These are phyloP conservation scores for Bromus sterilis DNA, from an alignment of 176 grass and related monocot species.

Conservation along the genomic window DNA sequence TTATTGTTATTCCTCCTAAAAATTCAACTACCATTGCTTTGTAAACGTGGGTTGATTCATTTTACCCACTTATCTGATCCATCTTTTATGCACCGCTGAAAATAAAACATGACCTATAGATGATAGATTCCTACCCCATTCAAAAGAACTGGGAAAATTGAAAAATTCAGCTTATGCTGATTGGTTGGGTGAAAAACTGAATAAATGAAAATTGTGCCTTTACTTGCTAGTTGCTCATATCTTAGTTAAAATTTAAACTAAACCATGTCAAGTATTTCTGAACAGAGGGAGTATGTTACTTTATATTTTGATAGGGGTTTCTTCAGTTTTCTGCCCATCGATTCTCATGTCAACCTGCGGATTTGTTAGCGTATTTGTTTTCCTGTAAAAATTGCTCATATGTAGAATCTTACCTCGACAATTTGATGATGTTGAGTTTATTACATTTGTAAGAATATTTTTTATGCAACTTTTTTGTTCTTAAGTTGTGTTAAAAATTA, in stretches of 20 bases:
- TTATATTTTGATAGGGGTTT: not conserved
- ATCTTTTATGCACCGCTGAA: not conserved
- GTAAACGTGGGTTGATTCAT: not conserved
- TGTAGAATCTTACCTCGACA: not conserved
- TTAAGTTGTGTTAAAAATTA: not conserved
- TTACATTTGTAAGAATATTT: not conserved
- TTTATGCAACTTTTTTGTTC: not conserved
- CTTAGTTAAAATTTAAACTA: too few species aligned
- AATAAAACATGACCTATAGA: not conserved
- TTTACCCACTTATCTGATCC: not conserved
- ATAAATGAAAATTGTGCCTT: not conserved
- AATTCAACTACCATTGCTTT: not conserved
- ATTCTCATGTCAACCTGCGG: not conserved
- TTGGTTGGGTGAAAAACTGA: not conserved
- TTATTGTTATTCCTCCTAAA: not conserved
- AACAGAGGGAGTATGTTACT: too few species aligned
- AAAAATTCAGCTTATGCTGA: not conserved
- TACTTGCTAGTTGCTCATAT: not conserved
- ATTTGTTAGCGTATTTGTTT: not conserved
- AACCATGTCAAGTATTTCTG: too few species aligned
- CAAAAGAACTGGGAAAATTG: not conserved
- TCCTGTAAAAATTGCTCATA: not conserved
- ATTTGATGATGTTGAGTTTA: not conserved
- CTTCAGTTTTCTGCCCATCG: not conserved
- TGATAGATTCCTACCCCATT: not conserved